A percentile compares a stretch with the other conserved stretches of the same genome.
These are phyloP conservation scores for Cyberlindnera sargentensis DNA, from an alignment of 805 yeast genomes.

Conservation along the genomic window DNA sequence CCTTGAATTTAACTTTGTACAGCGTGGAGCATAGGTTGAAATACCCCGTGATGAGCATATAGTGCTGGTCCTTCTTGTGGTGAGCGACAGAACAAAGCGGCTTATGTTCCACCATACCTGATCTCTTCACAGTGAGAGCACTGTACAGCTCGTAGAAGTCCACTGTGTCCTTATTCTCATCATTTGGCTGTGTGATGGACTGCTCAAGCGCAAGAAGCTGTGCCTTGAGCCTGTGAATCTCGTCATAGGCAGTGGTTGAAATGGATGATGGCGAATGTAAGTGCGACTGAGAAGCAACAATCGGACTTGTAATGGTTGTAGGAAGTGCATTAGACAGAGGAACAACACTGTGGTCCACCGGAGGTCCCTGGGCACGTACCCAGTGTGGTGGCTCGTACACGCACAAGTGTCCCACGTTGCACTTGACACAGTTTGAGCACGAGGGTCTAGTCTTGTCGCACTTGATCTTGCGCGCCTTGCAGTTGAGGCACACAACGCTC, in stretches of 20 bases:
- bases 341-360: not conserved
- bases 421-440: conserved; percentile 27
- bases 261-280: too few relatives aligned
- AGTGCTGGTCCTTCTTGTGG: conserved; percentile 17
- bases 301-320: too few relatives aligned
- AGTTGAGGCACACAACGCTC: conserved; percentile 31
- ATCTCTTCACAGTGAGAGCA: conserved; percentile 18
- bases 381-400: conserved; percentile 24
- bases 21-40: conserved; percentile 15
- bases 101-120: conserved; percentile 23
- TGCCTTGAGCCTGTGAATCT: conserved; percentile 8
- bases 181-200: not conserved
- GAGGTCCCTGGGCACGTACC: conserved; percentile 11
- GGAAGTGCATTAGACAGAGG: too few relatives aligned
- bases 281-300: too few relatives aligned
- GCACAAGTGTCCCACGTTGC: conserved; percentile 23
- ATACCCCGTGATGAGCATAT: conserved; percentile 18
- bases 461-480: conserved; percentile 32
- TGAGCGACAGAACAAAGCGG: conserved; percentile 18
- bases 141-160: conserved; percentile 17
- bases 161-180: conserved; percentile 10
- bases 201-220: conserved; percentile 5
- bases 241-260: conserved; percentile 2
- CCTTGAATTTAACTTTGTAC: conserved; percentile 9
- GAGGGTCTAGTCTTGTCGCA: conserved; percentile 36